Conservation (phyloP, 805 yeast genomes). For the Komagataella kurtzmanii region DNA sequence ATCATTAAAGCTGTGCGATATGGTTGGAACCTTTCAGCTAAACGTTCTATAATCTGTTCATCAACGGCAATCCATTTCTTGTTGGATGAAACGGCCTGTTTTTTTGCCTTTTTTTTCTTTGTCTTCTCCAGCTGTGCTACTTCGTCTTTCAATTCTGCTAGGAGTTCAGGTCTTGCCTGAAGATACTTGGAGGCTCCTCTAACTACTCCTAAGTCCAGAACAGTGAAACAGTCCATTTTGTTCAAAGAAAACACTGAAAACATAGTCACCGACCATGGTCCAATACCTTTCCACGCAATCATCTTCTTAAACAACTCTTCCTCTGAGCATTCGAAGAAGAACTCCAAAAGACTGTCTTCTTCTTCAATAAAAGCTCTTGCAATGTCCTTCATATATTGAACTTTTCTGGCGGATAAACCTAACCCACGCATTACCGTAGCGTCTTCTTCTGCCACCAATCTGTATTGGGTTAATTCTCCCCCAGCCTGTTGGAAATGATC, state of each 20-base stretch:
- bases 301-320: constrained; percentile 35
- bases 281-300: constrained; percentile 52
- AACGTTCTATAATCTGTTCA: constrained; percentile 39
- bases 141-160: constrained; percentile 27
- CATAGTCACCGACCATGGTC: constrained; percentile 86
- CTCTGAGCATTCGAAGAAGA: constrained; percentile 23
- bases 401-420: constrained; percentile 63
- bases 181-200: constrained; percentile 65
- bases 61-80: constrained; percentile 57
- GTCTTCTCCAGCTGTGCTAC: constrained; percentile 19
- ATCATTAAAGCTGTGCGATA: constrained; percentile 57
- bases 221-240: constrained; percentile 58
- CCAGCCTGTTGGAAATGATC: constrained; percentile 16
- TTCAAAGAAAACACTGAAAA: constrained; percentile 59
- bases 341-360: constrained; percentile 11
- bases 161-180: constrained; percentile 33
- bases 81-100: constrained; percentile 14
- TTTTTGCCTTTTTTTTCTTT: constrained; percentile 24
- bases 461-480: constrained; percentile 36
- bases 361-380: constrained; percentile 33
- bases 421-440: constrained; percentile 39
- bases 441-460: constrained; percentile 23
- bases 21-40: constrained; percentile 52
- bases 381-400: constrained; percentile 43
- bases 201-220: constrained; percentile 75